Evolutionary conservation across 768 basidiomycete genomes (phyloP).

Genomic region (Agrocybe chaxingu): DNA sequence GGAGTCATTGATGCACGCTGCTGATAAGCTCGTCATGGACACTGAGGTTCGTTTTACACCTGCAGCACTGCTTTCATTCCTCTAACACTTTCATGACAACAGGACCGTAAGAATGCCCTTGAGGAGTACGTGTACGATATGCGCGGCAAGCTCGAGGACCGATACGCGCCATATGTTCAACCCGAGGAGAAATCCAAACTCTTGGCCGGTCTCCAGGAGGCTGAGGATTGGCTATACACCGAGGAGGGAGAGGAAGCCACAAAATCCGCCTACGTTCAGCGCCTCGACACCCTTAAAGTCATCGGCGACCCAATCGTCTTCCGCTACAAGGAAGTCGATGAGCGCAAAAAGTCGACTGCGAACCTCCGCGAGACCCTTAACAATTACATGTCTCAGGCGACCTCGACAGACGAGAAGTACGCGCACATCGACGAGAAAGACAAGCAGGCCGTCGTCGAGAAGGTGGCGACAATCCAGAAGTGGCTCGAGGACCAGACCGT

Average conservation of each 20-base stretch:
- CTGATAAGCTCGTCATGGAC: conserved; percentile 95
- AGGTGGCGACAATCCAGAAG: conserved; percentile 84
- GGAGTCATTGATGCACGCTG: conserved; percentile 85
- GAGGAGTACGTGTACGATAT: conserved; percentile 99
- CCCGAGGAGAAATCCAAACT: conserved; percentile 76
- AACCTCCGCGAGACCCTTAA: conserved; percentile 87
- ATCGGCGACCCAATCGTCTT: conserved; percentile 85
- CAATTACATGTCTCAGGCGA: conserved; percentile 80
- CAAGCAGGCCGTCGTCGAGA: conserved; percentile 83
- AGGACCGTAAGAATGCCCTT: conserved; percentile 98
- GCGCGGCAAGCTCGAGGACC: conserved; percentile 87
- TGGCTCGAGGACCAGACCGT: conserved; percentile 95
- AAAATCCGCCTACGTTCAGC: conserved; percentile 90
- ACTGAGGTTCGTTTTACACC: conserved; percentile 70
- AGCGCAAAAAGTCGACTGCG: conserved; percentile 68
- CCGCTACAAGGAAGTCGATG: conserved; percentile 82
- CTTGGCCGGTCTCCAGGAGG: conserved; percentile 62
- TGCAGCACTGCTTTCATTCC: background rate
- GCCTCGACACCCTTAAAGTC: conserved; percentile 79
- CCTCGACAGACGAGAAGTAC: conserved; percentile 80
- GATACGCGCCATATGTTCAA: conserved; percentile 75
- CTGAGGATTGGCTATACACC: conserved; percentile 96
- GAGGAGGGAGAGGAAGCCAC: conserved; percentile 96
- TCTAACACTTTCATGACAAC: conserved; percentile 1
- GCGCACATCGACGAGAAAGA: conserved; percentile 90